Percentiles rank a stretch among this genome's conserved stretches.
These are phyloP conservation scores for Dendrobium nobile DNA, from an alignment of 106 monocot species.

Conservation along the genomic window DNA sequence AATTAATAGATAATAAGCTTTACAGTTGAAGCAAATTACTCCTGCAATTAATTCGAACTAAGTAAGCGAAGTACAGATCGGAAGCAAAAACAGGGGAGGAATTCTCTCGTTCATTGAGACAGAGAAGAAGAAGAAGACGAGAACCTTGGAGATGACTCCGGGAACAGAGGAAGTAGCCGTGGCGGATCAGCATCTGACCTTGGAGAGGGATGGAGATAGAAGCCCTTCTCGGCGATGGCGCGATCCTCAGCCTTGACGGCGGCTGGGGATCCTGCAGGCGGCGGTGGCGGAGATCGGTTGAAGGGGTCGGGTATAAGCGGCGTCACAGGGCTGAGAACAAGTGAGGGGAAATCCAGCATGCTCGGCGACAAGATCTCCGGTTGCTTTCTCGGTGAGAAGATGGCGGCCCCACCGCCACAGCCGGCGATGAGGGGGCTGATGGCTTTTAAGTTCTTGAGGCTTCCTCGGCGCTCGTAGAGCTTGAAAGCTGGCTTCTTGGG, in stretches of 20 bases:
- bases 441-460: conserved; percentile 60
- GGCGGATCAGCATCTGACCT: conserved; percentile 45
- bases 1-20: conserved; percentile 7
- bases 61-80: neutral
- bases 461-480: conserved; percentile 88
- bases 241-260: conserved; percentile 39
- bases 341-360: conserved; percentile 67
- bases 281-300: conserved; percentile 35
- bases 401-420: neutral
- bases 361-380: conserved; percentile 76
- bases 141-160: conserved; percentile 47
- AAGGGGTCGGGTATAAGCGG: conserved; percentile 61
- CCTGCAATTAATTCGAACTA: conserved; percentile 7
- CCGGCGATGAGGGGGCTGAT: conserved; percentile 48
- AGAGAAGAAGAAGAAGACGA: conserved; percentile 5
- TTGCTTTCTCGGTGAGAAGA: conserved; percentile 32
- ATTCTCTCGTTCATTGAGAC: neutral
- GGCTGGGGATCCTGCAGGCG: conserved; percentile 5
- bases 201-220: conserved; percentile 86
- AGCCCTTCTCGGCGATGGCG: conserved; percentile 79
- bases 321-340: conserved; percentile 76
- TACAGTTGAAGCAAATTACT: conserved; percentile 10
- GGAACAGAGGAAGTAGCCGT: conserved; percentile 79
- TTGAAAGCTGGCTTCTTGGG: conserved; percentile 86
- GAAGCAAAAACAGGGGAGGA: neutral